A percentile compares a stretch with the other conserved stretches of the same genome.
phyloP scores from a whole-genome alignment of 2,329 filamentous ascomycete genomes.

The Sporothrix variecibatus region DNA sequence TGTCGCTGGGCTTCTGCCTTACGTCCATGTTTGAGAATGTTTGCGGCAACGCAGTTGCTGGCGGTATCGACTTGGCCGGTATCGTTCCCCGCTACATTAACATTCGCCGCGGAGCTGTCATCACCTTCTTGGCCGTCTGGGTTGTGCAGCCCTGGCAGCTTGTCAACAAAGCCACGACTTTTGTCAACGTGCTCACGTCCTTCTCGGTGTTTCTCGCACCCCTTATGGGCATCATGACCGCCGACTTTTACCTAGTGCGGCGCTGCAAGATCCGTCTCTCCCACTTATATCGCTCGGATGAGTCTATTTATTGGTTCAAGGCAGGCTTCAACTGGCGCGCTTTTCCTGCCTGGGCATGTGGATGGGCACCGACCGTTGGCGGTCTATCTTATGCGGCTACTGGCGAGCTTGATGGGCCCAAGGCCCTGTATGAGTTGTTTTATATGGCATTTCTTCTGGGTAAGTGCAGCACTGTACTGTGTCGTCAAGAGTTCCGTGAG shows the following conservation, averaged over 20 bases:
- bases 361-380: constrained; percentile 40
- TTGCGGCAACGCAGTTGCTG: constrained; percentile 51
- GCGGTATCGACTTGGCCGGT: constrained; percentile 58
- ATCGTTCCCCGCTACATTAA: constrained; percentile 56
- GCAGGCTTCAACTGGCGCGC: constrained; percentile 42
- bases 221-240: constrained; percentile 29
- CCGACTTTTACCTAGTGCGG: constrained; percentile 37
- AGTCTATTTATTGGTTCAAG: constrained; percentile 47
- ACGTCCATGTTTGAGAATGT: constrained; percentile 50
- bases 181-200: constrained; percentile 48
- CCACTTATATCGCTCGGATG: constrained; percentile 38
- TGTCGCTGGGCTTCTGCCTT: constrained; percentile 46
- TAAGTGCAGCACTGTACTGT: background rate
- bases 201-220: constrained; percentile 38
- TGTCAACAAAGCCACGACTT: constrained; percentile 47
- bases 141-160: constrained; percentile 55
- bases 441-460: background rate
- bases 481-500: background rate
- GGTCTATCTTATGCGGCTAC: constrained; percentile 30
- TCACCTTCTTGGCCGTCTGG: constrained; percentile 49
- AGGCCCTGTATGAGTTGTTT: background rate
- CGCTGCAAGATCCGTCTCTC: constrained; percentile 40
- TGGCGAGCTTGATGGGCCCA: background rate
- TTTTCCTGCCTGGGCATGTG: constrained; percentile 45
- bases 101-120: constrained; percentile 55